Base-by-base conservation (phyloP, 306 rosid genomes). In the Acacia acuminata region DNA sequence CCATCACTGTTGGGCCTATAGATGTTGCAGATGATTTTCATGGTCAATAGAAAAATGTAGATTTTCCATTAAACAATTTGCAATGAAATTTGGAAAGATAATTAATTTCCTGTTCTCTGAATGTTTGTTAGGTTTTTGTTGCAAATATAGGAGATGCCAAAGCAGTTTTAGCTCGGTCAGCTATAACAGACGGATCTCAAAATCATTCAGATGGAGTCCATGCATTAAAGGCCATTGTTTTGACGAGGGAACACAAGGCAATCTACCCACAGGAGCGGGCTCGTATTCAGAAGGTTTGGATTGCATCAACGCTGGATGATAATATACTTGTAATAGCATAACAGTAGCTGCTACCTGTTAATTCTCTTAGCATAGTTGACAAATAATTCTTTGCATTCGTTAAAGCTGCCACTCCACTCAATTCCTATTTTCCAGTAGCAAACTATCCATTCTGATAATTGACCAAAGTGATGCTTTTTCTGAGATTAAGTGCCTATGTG, bases 81-180 rank as follows among this genome's bases (percentile, higher is more conserved):
- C 73, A 10, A 58, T 17, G 47, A 64, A 32, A 40, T n/a, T 79
- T 48, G 34, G 77, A 61, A 20, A 69, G n/a, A 61, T 42, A 24
- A 40, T 58, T 36, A 60, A 64, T 68, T 47, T 51, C 72, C 71
- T 75, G 75, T 79, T 78, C 82, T 72, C 43, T 76, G 82, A 77
- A 15, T 82, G 42, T 75, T 79, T 81, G 83, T 15, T 83, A 91
- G 97, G 97, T 91, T 85, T 90, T 92, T 76, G 89, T 94, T 56
- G 97, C 96, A 75, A 92, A 94, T 79, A 56, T 94, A 64, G 98
- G 98, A 70, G 97, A 94, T 82, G 97, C 98, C 77, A 94, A 94
- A 84, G 96, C 98, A 34, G 94, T 94, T 77, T 88, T 94, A 70
- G 98, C 92, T 79, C 95, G 97, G 71, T 91, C 93, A 65, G 69